These are phyloP conservation scores for Rostrohypoxylon terebratum DNA, from an alignment of 495 filamentous ascomycete species.

Conservation along the genomic window DNA sequence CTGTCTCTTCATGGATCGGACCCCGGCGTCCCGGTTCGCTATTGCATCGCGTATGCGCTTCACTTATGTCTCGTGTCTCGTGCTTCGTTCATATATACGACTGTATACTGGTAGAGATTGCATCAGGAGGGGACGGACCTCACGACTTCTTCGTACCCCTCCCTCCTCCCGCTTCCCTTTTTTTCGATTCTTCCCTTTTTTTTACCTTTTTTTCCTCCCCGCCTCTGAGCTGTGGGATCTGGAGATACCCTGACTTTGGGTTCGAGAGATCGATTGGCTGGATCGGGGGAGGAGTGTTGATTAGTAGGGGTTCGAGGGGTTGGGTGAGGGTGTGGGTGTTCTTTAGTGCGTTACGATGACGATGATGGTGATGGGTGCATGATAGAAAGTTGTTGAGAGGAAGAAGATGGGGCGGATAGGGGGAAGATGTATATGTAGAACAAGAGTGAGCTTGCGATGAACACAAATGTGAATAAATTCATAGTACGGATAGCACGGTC, in stretches of 20 bases:
- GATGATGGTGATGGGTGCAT: background rate
- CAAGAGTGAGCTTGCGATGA: background rate
- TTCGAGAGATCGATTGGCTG: too few relatives aligned
- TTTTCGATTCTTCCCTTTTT: background rate
- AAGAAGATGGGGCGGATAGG: background rate
- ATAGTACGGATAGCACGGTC: background rate
- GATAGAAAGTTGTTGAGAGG: background rate
- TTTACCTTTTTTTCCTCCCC: too few relatives aligned
- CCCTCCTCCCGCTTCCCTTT: background rate
- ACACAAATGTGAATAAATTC: slow-evolving; percentile 1
- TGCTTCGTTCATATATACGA: background rate
- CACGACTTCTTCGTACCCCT: background rate
- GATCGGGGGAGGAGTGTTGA: too few relatives aligned
- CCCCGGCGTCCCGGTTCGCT: background rate
- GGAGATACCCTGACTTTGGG: too few relatives aligned
- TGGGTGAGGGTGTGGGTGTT: background rate
- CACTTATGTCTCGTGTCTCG: too few relatives aligned
- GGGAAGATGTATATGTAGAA: background rate
- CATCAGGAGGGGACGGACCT: slow-evolving; percentile 6
- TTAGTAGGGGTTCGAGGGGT: too few relatives aligned
- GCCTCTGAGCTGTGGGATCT: background rate
- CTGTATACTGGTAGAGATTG: slow-evolving; percentile 6
- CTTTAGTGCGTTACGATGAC: background rate
- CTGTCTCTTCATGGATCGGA: background rate
- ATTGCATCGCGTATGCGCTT: background rate